These are phyloP conservation scores for Acanthamoeba castellanii DNA, from an alignment of 208 protist species.

Conservation along the genomic window DNA sequence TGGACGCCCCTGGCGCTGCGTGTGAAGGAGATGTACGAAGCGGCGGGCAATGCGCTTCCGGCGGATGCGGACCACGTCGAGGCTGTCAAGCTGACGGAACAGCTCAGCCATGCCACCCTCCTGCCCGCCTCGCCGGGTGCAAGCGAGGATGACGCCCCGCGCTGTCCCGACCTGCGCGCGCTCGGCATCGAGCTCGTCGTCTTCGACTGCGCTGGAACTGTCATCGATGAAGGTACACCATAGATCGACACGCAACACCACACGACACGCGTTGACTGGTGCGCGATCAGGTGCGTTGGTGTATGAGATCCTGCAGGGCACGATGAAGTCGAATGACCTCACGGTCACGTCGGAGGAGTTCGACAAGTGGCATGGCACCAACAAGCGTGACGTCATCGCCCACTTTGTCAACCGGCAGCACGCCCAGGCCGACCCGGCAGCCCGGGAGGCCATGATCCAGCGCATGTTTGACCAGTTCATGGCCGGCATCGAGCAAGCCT, in stretches of 20 bases:
- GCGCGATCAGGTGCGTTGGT: constrained; percentile 71
- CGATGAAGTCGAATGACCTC: constrained; percentile 54
- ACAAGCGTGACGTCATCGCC: constrained; percentile 77
- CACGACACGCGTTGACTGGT: background rate
- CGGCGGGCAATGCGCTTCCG: background rate
- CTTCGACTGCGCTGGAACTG: constrained; percentile 81
- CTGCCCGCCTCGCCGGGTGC: background rate
- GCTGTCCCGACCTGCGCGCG: constrained; percentile 22
- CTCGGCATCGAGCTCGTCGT: constrained; percentile 80
- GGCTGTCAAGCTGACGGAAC: constrained; percentile 13
- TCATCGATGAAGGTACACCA: constrained; percentile 74
- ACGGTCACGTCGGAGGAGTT: constrained; percentile 69
- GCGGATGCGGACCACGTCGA: constrained; percentile 49
- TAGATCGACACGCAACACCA: background rate
- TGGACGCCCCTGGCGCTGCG: background rate
- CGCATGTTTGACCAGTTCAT: constrained; percentile 58
- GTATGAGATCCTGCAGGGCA: constrained; percentile 73
- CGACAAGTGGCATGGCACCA: constrained; percentile 80
- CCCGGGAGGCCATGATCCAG: constrained; percentile 6
- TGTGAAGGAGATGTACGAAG: constrained; percentile 56
- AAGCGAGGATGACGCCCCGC: background rate
- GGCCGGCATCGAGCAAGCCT: constrained; percentile 69
- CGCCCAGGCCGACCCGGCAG: background rate
- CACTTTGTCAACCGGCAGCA: constrained; percentile 75
- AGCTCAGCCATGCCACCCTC: background rate